Percentiles rank a stretch among this genome's conserved stretches.
Conservation (phyloP, 1,139 yeast genomes). For the Arxiozyma telluris region DNA sequence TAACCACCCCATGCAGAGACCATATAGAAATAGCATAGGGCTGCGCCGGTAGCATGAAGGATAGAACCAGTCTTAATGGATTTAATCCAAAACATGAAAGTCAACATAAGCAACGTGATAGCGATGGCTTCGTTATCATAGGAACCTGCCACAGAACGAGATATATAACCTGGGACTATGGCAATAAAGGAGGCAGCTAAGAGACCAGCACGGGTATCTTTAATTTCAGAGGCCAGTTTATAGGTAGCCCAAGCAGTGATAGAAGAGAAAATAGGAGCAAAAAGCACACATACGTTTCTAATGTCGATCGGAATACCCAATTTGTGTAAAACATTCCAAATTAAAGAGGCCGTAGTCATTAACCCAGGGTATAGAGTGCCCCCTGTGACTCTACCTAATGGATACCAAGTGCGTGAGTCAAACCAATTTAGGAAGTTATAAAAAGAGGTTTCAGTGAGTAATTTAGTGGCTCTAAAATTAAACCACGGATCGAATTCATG, state of each 20-base stretch:
- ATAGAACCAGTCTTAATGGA: slow-evolving; percentile 86
- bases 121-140: slow-evolving; percentile 99
- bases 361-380: slow-evolving; percentile 97
- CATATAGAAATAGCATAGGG: slow-evolving; percentile 92
- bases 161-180: slow-evolving; percentile 96
- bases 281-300: slow-evolving; percentile 87
- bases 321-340: slow-evolving; percentile 62
- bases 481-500: slow-evolving; percentile 99
- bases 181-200: slow-evolving; percentile 93
- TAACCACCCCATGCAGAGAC: slow-evolving; percentile 99
- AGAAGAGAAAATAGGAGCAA: slow-evolving; percentile 96
- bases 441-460: slow-evolving; percentile 72
- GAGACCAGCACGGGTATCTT: slow-evolving; percentile 82
- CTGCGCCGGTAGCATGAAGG: slow-evolving; percentile 74
- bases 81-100: slow-evolving; percentile 94
- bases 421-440: slow-evolving; percentile 96
- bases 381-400: slow-evolving; percentile 97
- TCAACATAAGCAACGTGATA: slow-evolving; percentile 87
- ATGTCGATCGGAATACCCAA: slow-evolving; percentile 82
- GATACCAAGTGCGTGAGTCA: slow-evolving; percentile 98
- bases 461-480: slow-evolving; percentile 90
- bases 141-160: slow-evolving; percentile 97
- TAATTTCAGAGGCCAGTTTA: slow-evolving; percentile 80
- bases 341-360: slow-evolving; percentile 91
- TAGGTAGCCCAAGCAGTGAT: slow-evolving; percentile 91